These are phyloP conservation scores for Cryphonectria parasitica DNA, from an alignment of 2,329 filamentous ascomycete species.

Conservation along the genomic window DNA sequence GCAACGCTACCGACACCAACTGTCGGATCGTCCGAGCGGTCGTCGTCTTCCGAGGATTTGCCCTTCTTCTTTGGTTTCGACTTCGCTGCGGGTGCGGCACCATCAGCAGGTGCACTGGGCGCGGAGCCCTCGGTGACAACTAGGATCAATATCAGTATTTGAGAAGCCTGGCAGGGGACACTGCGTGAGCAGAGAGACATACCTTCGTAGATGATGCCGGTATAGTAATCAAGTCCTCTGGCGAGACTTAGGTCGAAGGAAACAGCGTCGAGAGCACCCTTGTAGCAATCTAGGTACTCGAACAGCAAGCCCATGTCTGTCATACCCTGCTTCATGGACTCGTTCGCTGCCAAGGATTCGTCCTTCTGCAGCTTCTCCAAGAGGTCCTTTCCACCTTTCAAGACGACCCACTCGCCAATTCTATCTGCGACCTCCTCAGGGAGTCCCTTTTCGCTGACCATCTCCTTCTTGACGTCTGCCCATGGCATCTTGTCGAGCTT, in stretches of 20 bases:
- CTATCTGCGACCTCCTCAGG: slow-evolving; percentile 77
- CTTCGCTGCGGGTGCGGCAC: slow-evolving; percentile 40
- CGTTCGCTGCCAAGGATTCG: slow-evolving; percentile 69
- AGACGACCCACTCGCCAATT: slow-evolving; percentile 83
- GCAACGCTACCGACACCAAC: slow-evolving; percentile 86
- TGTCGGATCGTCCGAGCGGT: slow-evolving; percentile 77
- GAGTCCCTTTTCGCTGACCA: slow-evolving; percentile 90
- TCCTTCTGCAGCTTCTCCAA: slow-evolving; percentile 71
- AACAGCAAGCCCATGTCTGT: slow-evolving; percentile 81
- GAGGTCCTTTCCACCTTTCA: slow-evolving; percentile 70
- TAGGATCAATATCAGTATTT: background rate
- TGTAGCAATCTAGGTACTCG: slow-evolving; percentile 79
- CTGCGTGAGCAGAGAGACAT: slow-evolving; percentile 17
- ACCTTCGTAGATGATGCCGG: slow-evolving; percentile 40
- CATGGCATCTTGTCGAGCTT: slow-evolving; percentile 94
- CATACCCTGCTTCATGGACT: slow-evolving; percentile 76
- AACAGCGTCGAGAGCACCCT: slow-evolving; percentile 67
- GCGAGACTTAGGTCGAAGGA: slow-evolving; percentile 91
- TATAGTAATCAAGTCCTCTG: slow-evolving; percentile 87
- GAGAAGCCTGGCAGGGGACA: background rate
- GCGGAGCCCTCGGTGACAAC: slow-evolving; percentile 34
- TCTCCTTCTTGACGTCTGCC: slow-evolving; percentile 88
- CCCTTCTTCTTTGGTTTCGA: slow-evolving; percentile 54
- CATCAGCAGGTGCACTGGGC: slow-evolving; percentile 42
- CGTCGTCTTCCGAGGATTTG: slow-evolving; percentile 59